A percentile compares a stretch with the other conserved stretches of the same genome.
These are phyloP conservation scores for Rhodomyrtus tomentosa DNA, from an alignment of 345 rosid genomes.

Conservation along the genomic window DNA sequence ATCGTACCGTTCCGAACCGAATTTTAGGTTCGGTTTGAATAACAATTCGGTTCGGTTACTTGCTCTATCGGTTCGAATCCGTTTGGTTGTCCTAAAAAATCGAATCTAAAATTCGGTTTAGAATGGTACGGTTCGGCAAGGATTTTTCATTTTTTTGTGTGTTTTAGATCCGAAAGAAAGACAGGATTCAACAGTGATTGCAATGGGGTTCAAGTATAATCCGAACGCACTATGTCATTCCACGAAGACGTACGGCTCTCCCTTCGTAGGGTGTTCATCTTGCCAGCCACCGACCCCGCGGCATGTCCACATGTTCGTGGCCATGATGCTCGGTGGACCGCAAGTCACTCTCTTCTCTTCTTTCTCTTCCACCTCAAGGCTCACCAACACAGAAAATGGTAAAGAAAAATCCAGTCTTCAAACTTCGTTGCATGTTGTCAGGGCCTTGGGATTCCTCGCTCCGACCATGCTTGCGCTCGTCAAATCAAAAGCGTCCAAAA, in stretches of 20 bases:
- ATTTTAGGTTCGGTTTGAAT: too few species aligned
- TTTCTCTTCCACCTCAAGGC: not conserved
- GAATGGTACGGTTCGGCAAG: too few species aligned
- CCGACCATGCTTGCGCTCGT: not conserved
- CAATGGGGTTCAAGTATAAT: not conserved
- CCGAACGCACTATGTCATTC: not conserved
- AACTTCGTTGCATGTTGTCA: not conserved
- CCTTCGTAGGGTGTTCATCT: not conserved
- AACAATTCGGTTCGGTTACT: too few species aligned
- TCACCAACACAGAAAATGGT: not conserved
- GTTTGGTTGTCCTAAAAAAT: too few species aligned
- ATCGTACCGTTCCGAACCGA: too few species aligned
- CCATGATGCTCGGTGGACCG: not conserved
- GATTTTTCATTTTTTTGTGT: too few species aligned
- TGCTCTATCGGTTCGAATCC: too few species aligned
- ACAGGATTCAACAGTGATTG: not conserved
- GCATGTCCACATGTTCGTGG: not conserved
- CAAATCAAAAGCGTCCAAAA: not conserved
- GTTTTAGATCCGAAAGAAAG: not conserved
- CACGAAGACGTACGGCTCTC: not conserved
- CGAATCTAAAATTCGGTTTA: too few species aligned
- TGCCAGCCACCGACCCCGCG: not conserved
- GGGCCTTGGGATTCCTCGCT: not conserved
- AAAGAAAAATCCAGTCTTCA: too few species aligned
- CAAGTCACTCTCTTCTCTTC: not conserved